Base-by-base conservation (phyloP, 1,284 basidiomycete species). In the Ustilago lituana region DNA sequence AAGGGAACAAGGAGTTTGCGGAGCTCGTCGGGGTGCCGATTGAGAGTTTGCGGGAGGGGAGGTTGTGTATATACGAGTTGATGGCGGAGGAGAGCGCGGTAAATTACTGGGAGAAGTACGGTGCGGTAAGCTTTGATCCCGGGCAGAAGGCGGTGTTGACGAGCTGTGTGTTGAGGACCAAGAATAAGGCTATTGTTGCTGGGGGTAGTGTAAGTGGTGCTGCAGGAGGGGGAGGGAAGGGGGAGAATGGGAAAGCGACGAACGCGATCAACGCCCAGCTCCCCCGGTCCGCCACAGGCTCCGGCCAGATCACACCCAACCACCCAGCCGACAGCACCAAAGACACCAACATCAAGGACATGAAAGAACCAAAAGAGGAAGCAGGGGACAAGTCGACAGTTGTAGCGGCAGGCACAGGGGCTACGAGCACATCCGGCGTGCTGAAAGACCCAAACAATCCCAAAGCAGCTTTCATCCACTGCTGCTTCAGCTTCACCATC, bases 401-500 rank as follows among this genome's bases (percentile, higher is more conserved):
- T 12, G 56, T 65, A 5, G 53, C 57, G 2, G 49, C 52, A 5
- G 57, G 50, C 1, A 58, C 62, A 17, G 62, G 62, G 1, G 68
- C 58, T 2, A 62, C 62, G 1, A 58, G 48, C 7, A 62, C 61
- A 1, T 52, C 43, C 5, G 63, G 64, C 2, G 55, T 69, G 14
- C n/a, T 63, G 12, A 69, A 56, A 36, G 66, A 69, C 47, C 62
- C 68, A 2, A 56, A 50, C 19, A 80, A 61, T 76, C 83, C 62
- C 89, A 77, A 83, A 73, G 63, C 87, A 86, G 27, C 90, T 89
- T 64, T 69, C 73, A 89, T 96, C 70, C 91, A 90, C 78, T 97
- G 94, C 82, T 96, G 93, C 82, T 97, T 97, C 82, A 93, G 90
- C 47, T 96, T 97, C 80, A 97, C 94, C 7, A 96, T 98, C 49